Evolutionary conservation across 2,329 filamentous ascomycete genomes (phyloP).

Genomic region (Exophiala spinifera): DNA sequence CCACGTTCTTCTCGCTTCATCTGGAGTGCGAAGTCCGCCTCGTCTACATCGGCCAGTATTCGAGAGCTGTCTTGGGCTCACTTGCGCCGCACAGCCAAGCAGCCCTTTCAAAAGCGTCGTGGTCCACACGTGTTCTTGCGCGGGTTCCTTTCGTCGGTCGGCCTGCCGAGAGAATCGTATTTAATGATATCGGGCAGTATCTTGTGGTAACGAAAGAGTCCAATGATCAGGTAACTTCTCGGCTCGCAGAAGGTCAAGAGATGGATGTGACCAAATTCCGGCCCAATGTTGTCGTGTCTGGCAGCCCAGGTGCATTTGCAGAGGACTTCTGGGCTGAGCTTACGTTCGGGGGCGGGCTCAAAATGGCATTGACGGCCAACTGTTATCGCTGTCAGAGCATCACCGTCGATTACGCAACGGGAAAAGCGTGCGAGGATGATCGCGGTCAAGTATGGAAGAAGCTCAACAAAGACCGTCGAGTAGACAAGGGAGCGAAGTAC

Average conservation of each 20-base stretch:
- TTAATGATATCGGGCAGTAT: constrained; percentile 11
- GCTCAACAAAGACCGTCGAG: constrained; percentile 27
- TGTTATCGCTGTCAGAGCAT: constrained; percentile 30
- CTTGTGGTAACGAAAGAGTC: constrained; percentile 7
- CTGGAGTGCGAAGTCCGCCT: constrained; percentile 3
- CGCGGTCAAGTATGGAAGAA: constrained; percentile 29
- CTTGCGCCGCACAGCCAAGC: constrained; percentile 8
- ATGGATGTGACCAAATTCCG: constrained; percentile 34
- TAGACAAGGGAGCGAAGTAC: constrained; percentile 30
- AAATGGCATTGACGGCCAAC: constrained; percentile 19
- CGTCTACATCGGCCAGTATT: constrained; percentile 5
- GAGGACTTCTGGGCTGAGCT: constrained; percentile 34
- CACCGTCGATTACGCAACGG: constrained; percentile 30
- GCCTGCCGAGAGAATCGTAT: constrained; percentile 9
- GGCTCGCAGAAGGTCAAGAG: constrained; percentile 18
- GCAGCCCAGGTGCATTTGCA: constrained; percentile 26
- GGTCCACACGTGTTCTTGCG: constrained; percentile 9
- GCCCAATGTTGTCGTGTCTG: constrained; percentile 31
- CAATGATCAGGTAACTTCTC: constrained; percentile 10
- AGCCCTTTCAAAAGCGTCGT: constrained; percentile 4
- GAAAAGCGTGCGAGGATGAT: constrained; percentile 26
- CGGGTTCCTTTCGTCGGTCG: neutral
- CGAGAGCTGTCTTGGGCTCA: constrained; percentile 5
- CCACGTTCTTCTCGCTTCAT: neutral
- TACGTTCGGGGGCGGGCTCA: constrained; percentile 2